Percentiles rank a stretch among this genome's conserved stretches.
Evolutionary conservation across 2,329 filamentous ascomycete species (phyloP).

Genomic region (Sclerotinia borealis): DNA sequence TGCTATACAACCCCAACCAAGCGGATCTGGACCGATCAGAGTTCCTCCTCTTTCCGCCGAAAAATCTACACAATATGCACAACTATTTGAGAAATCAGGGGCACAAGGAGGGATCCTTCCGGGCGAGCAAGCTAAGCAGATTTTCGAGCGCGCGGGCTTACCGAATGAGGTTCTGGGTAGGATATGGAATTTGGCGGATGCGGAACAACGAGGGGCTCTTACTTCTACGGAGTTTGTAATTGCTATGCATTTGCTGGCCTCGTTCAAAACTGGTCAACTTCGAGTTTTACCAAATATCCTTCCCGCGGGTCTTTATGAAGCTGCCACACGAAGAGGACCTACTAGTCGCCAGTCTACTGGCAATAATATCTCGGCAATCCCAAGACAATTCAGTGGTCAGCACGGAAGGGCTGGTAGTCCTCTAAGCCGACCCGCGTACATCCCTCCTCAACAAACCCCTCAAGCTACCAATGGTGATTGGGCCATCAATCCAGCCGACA

Average conservation of each 20-base stretch:
- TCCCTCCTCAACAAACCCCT: constrained; percentile 33
- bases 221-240: constrained; percentile 92
- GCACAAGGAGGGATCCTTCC: constrained; percentile 71
- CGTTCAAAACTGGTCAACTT: constrained; percentile 78
- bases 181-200: constrained; percentile 94
- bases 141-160: constrained; percentile 88
- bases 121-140: constrained; percentile 82
- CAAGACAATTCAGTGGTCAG: constrained; percentile 72
- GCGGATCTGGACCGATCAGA: constrained; percentile 64
- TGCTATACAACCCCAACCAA: constrained; percentile 48
- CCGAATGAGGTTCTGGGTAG: constrained; percentile 87
- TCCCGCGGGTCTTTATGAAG: constrained; percentile 83
- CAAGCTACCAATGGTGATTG: constrained; percentile 56
- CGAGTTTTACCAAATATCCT: constrained; percentile 73
- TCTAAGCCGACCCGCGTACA: constrained; percentile 45
- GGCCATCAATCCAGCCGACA: constrained; percentile 77
- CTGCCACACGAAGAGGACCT: constrained; percentile 63
- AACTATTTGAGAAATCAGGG: constrained; percentile 85
- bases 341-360: constrained; percentile 37
- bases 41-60: constrained; percentile 84
- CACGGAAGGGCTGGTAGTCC: constrained; percentile 54
- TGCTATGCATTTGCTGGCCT: constrained; percentile 94
- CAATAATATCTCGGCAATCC: constrained; percentile 58
- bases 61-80: constrained; percentile 82
- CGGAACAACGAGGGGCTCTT: constrained; percentile 82